Evolutionary conservation across 2,329 filamentous ascomycete species (phyloP).

Genomic region (Blastomyces parvus): DNA sequence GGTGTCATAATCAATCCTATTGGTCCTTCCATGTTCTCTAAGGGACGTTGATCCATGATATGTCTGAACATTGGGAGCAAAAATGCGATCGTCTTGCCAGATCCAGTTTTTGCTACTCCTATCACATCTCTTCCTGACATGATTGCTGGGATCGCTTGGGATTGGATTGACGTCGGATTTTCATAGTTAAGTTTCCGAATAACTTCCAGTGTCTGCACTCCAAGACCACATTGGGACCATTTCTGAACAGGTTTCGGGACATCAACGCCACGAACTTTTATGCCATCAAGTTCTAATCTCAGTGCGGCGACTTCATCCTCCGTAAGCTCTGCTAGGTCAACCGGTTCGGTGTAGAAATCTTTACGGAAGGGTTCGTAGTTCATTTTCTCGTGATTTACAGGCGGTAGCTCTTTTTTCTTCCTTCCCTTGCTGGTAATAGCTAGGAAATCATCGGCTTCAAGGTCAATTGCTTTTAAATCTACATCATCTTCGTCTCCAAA

Average conservation of each 20-base stretch:
- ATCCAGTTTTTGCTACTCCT: slow-evolving; percentile 93
- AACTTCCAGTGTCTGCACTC: slow-evolving; percentile 76
- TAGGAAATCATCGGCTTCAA: slow-evolving; percentile 55
- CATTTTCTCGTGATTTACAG: slow-evolving; percentile 75
- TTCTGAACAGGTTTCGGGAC: slow-evolving; percentile 90
- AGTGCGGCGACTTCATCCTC: slow-evolving; percentile 75
- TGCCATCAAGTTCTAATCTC: slow-evolving; percentile 81
- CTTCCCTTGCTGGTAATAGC: slow-evolving; percentile 55
- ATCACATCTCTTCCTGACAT: slow-evolving; percentile 96
- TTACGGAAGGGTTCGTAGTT: slow-evolving; percentile 80
- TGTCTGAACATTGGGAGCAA: slow-evolving; percentile 95
- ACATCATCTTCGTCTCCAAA: slow-evolving; percentile 77
- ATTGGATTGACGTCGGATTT: slow-evolving; percentile 84
- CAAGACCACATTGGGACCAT: slow-evolving; percentile 91
- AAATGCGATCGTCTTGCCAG: slow-evolving; percentile 94
- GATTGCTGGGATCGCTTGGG: slow-evolving; percentile 86
- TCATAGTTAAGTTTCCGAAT: slow-evolving; percentile 74
- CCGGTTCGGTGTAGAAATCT: slow-evolving; percentile 87
- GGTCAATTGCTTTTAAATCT: slow-evolving; percentile 51
- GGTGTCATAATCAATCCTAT: slow-evolving; percentile 86
- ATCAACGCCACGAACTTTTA: slow-evolving; percentile 82
- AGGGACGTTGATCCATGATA: slow-evolving; percentile 80
- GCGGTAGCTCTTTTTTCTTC: slow-evolving; percentile 94
- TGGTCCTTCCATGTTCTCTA: slow-evolving; percentile 78
- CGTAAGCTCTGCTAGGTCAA: slow-evolving; percentile 71